Evolutionary conservation across 176 grass and related monocot genomes (phyloP), one percentile per base, ranked within the genome.

Genomic region (Stipa capillata): DNA sequence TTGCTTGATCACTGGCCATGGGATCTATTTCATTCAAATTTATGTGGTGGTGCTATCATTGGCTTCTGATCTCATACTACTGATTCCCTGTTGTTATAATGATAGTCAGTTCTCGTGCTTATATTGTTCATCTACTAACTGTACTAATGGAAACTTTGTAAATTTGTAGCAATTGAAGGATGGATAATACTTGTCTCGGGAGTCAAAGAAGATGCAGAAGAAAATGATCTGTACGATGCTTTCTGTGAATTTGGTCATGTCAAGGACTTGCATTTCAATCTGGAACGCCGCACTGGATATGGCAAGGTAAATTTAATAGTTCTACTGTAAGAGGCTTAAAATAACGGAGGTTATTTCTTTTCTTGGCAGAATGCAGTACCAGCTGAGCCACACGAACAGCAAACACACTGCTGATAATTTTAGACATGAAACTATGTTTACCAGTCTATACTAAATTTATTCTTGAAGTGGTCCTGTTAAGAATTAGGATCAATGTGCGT

Each of bases 181-280:
- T 90, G 88, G 88, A 83, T 78, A 74, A 31, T 90, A 71, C 52
- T 90, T 68, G 75, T 87, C 45, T 69, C 74, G 14, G 88, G 88
- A 53, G 84, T 90, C 54, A 86, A 90, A 74, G 88, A 90, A 34
- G 88, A 90, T 11, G 84, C 29, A 0, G 84, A 80, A 87, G 80
- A 90, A 86, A 56, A 24, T 63, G 88, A 90, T 76, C 44, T 90
- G 51, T 66, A 90, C 10, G 66, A 90, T 44, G 61, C 64, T 80
- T 87, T 90, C 54, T 67, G 84, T 76, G 88, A 90, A 62, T 90
- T 80, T 83, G 88, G 84, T 64, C 67, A 69, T 68, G 73, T 87
- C 58, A 90, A 87, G 60, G 80, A 75, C 69, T 79, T 90, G 67
- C 88, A 90, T 87, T 47, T 87, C 13, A 90, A 90, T 79, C 84